phyloP scores from a whole-genome alignment of 1,139 yeast species.

The Blastobotrys petasosporus region DNA sequence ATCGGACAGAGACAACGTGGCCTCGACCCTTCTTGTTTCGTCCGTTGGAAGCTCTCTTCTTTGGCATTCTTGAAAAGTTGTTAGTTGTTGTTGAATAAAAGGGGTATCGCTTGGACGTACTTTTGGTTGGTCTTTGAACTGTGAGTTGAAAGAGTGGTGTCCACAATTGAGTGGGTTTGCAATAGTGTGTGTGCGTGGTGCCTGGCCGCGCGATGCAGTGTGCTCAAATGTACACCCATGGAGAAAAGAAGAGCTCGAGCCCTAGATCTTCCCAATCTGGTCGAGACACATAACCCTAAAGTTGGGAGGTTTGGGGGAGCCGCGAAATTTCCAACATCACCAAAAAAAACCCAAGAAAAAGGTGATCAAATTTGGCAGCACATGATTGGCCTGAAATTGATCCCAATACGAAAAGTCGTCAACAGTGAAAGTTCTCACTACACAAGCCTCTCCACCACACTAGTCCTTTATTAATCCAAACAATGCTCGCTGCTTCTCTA shows the following conservation, averaged over 20 bases:
- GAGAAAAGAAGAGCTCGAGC: no score
- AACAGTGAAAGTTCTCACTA: no score
- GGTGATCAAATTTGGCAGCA: no score
- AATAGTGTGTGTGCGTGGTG: no score
- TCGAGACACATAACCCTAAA: not conserved
- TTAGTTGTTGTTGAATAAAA: not conserved
- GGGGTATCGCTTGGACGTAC: not conserved
- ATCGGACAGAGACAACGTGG: slow-evolving; percentile 99
- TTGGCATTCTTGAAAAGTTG: slow-evolving; percentile 68
- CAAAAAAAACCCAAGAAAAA: not conserved
- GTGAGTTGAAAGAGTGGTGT: not conserved
- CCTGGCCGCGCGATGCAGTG: no score
- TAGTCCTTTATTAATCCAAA: no score
- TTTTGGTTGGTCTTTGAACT: not conserved
- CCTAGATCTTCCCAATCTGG: no score
- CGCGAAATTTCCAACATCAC: not conserved
- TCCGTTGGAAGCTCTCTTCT: slow-evolving; percentile 99
- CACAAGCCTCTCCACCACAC: no score
- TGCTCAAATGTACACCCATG: no score
- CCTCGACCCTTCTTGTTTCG: slow-evolving; percentile 99
- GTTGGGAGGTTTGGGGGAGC: not conserved
- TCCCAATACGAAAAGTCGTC: no score
- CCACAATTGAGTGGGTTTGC: no score
- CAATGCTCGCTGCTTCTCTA: slow-evolving; percentile 4
- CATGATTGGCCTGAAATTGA: no score